A percentile compares a stretch with the other conserved stretches of the same genome.
Conservation (phyloP, 306 rosid species). For the Castanea sativa region DNA sequence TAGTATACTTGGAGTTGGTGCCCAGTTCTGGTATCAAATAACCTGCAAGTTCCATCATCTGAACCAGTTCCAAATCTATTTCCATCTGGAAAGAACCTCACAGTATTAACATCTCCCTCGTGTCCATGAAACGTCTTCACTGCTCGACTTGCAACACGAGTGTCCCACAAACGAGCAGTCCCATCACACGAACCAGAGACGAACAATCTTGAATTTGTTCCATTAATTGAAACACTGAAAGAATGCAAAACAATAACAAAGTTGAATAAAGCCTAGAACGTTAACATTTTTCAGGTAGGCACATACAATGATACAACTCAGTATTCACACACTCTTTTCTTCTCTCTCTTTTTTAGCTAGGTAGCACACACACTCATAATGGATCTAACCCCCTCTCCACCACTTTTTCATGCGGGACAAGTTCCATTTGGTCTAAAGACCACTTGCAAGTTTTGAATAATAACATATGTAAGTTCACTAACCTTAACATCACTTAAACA, state of each 20-base stretch:
- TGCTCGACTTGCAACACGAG: slow-evolving; percentile 99
- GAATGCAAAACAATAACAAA: slow-evolving; percentile 4
- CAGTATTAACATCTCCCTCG: slow-evolving; percentile 77
- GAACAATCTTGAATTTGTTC: slow-evolving; percentile 75
- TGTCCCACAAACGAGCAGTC: slow-evolving; percentile 96
- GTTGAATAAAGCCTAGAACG: slow-evolving; percentile 7
- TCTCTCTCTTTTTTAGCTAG: too few species aligned
- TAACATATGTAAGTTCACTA: background rate
- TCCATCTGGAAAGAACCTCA: slow-evolving; percentile 95
- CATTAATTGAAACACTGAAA: slow-evolving; percentile 82
- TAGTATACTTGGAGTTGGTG: slow-evolving; percentile 87
- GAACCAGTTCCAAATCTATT: slow-evolving; percentile 97
- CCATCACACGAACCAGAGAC: slow-evolving; percentile 96
- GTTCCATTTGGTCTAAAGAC: background rate
- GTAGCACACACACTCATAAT: background rate
- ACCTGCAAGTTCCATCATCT: slow-evolving; percentile 92
- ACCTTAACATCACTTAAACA: background rate
- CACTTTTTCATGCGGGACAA: background rate
- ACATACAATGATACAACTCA: background rate
- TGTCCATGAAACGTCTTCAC: slow-evolving; percentile 87
- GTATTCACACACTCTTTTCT: background rate
- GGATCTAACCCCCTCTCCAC: background rate
- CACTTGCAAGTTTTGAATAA: background rate
- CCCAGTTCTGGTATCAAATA: slow-evolving; percentile 91
- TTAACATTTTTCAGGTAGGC: background rate